Evolutionary conservation across 1,284 basidiomycete genomes (phyloP).

Genomic region (Boletus nobilissimus): DNA sequence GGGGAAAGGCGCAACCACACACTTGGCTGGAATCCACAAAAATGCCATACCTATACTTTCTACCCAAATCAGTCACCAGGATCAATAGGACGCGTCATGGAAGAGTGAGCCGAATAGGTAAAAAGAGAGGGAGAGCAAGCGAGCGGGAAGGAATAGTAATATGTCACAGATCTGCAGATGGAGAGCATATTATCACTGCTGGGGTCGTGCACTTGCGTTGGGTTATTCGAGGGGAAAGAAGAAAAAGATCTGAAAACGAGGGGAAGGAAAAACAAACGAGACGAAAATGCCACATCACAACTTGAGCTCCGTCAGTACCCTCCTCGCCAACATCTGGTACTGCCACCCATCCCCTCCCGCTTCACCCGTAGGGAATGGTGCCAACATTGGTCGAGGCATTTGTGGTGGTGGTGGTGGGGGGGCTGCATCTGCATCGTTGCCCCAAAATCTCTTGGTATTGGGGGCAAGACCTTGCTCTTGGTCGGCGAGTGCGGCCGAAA

Average conservation of each 20-base stretch:
- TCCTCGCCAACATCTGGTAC: conserved; percentile 95
- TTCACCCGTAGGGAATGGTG: conserved; percentile 67
- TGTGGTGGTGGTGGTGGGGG: conserved; percentile 30
- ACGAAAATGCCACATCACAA: conserved; percentile 57
- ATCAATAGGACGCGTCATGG: not conserved
- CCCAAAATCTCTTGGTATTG: conserved; percentile 75
- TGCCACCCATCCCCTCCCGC: conserved; percentile 96
- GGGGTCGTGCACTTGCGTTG: conserved; percentile 24
- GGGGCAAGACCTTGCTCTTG: conserved; percentile 72
- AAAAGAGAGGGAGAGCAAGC: not conserved
- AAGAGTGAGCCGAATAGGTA: not conserved
- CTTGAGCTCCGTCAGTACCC: conserved; percentile 93
- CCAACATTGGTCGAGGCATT: conserved; percentile 46
- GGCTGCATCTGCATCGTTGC: conserved; percentile 27
- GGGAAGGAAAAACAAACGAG: not conserved
- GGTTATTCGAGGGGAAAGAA: not conserved
- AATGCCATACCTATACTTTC: conserved; percentile 19
- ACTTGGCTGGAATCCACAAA: not conserved
- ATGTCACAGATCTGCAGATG: conserved; percentile 31
- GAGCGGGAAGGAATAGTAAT: conserved; percentile 10
- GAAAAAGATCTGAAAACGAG: not conserved
- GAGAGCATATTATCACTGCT: conserved; percentile 40
- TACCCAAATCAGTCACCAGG: conserved; percentile 10
- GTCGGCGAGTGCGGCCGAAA: conserved; percentile 53
- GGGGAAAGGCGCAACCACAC: not conserved